These are phyloP conservation scores for Tolypocladium paradoxum DNA, from an alignment of 2,329 filamentous ascomycete species.

Conservation along the genomic window DNA sequence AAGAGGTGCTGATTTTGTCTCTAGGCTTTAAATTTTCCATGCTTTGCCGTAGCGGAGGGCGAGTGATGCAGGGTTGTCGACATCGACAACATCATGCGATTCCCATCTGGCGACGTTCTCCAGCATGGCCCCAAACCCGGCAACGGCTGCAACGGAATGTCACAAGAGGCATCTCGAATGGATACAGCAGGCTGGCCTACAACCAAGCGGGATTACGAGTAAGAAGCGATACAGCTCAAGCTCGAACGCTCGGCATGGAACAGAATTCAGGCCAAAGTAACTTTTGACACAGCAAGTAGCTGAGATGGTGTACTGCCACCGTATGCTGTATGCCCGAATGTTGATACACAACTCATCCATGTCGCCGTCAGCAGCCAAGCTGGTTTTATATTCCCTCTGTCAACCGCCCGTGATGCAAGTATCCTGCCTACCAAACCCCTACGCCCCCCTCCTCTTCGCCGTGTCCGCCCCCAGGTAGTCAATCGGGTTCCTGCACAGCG, in stretches of 20 bases:
- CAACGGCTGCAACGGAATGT: background rate
- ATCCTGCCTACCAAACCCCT: conserved; percentile 6
- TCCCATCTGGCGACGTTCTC: too few species aligned
- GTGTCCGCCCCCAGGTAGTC: conserved; percentile 39
- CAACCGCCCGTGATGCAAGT: background rate
- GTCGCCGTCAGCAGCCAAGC: background rate
- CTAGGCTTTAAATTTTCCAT: conserved; percentile 14
- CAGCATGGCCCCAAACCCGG: background rate
- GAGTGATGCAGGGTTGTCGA: background rate
- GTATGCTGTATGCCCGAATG: background rate
- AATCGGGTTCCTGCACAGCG: conserved; percentile 85
- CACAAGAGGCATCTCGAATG: background rate
- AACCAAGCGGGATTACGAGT: background rate
- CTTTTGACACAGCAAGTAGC: background rate
- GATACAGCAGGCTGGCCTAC: background rate
- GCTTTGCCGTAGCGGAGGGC: conserved; percentile 1
- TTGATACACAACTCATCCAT: background rate
- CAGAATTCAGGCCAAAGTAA: background rate
- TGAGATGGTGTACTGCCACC: background rate
- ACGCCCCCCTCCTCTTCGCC: conserved; percentile 19
- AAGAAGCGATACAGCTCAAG: background rate
- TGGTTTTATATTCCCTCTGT: too few species aligned
- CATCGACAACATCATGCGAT: background rate
- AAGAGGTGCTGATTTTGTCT: background rate
- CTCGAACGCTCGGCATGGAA: background rate